These are phyloP conservation scores for Mortierella sp. DNA, from an alignment of 371 early-diverging fungal species.

Conservation along the genomic window DNA sequence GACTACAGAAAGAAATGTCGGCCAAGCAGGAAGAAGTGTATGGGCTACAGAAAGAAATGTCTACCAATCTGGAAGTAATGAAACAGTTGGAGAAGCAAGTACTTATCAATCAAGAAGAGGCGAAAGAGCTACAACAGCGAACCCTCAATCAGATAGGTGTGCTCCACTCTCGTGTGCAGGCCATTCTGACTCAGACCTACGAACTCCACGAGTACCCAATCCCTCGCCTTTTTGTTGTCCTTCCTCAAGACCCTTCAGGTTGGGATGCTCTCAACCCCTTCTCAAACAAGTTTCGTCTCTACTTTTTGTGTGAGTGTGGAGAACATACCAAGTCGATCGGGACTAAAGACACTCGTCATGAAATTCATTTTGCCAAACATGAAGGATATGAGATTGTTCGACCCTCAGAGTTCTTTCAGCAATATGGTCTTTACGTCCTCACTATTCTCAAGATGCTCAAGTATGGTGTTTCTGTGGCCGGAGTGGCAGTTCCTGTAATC, in stretches of 20 bases:
- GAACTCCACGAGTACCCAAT: slow-evolving; percentile 15
- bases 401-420: slow-evolving; percentile 10
- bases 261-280: too few species aligned
- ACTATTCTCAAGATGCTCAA: slow-evolving; percentile 12
- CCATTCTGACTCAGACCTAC: slow-evolving; percentile 13
- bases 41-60: too few species aligned
- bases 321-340: slow-evolving; percentile 25
- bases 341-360: too few species aligned
- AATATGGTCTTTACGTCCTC: slow-evolving; percentile 21
- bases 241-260: not conserved
- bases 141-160: too few species aligned
- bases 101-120: too few species aligned
- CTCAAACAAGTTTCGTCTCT: slow-evolving; percentile 11
- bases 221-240: slow-evolving; percentile 13
- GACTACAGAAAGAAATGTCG: too few species aligned
- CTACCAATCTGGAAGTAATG: too few species aligned
- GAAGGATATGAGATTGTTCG: slow-evolving; percentile 19
- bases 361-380: slow-evolving; percentile 18
- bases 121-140: too few species aligned
- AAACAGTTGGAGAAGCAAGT: too few species aligned
- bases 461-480: slow-evolving; percentile 4
- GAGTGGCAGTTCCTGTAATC: not conserved
- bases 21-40: too few species aligned
- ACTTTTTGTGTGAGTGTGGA: slow-evolving; percentile 31
- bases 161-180: too few species aligned